Evolutionary conservation across 352 stramenopile species (phyloP), one percentile per base, ranked within the genome.

Genomic region (Globisporangium radiosum): DNA sequence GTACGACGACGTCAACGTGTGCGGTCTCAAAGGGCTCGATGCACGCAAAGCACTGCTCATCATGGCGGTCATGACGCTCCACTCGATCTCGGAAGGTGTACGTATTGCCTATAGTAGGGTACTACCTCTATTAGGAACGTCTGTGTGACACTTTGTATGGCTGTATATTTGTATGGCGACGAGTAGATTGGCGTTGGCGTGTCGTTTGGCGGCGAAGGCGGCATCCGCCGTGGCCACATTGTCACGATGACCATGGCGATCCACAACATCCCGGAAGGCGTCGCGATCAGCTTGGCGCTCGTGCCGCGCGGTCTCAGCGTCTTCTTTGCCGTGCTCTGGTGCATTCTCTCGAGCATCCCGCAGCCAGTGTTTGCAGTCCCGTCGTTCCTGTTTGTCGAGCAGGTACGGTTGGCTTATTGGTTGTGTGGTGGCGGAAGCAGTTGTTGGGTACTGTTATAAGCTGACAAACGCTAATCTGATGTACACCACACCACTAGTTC

Each of bases 341-440:
- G 84, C 59, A 94, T 98, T 52, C 73, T 97, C 53, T 97, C 91
- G 14, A 93, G 84, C 43, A 81, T 94, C 33, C 92, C 92, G 15
- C 97, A 99, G 70, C 97, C 97, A 7, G 76, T 99, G 36, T 98
- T 99, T 75, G 96, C 97, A n/a, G 94, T 99, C 11, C 97, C 95
- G 5, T 94, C 94, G 7, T 99, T 97, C 70, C 60, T 98, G 52
- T 92, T 90, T 64, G 81, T 91, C 37, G 81, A 91, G 63, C 76
- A 93, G 25, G 25, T 33, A 33, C 25, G 25, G 25, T 33, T 33
- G 25, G 25, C 3, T 33, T 33, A 33, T 33, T 33, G 25, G 25
- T 33, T 33, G 25, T 33, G 25, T 33, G 25, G 25, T 33, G 25
- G 25, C 25, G 3, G 25, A 33, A 33, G 1, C 25, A 33, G 25